Conservation (phyloP, 768 basidiomycete genomes). For the Hypsizygus marmoreus region DNA sequence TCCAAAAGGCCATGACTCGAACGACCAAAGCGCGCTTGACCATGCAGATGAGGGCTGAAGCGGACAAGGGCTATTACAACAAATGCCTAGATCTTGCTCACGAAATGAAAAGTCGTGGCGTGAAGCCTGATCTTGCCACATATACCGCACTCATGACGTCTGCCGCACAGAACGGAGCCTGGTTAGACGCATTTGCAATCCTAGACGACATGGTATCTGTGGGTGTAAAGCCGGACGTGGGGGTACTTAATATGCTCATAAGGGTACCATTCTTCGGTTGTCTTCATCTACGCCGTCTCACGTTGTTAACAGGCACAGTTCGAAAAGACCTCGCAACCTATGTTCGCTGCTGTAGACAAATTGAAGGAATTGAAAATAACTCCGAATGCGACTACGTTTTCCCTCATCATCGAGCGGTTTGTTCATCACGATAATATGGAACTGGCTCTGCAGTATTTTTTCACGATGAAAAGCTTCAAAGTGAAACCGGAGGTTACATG, state of each 20-base stretch:
- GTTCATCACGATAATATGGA: slow-evolving; percentile 57
- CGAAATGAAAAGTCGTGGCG: slow-evolving; percentile 57
- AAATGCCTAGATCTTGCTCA: slow-evolving; percentile 46
- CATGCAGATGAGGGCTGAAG: slow-evolving; percentile 36
- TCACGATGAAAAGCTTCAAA: slow-evolving; percentile 55
- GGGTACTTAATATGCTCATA: slow-evolving; percentile 62
- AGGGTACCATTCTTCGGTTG: slow-evolving; percentile 39
- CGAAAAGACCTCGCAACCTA: slow-evolving; percentile 35
- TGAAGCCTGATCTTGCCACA: slow-evolving; percentile 53
- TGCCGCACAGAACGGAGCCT: slow-evolving; percentile 42
- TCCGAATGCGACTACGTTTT: slow-evolving; percentile 57
- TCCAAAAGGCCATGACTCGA: slow-evolving; percentile 15
- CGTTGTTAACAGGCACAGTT: slow-evolving; percentile 45
- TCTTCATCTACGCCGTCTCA: slow-evolving; percentile 5
- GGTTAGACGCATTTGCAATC: slow-evolving; percentile 62
- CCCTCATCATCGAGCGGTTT: slow-evolving; percentile 51
- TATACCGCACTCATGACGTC: slow-evolving; percentile 61
- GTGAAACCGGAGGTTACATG: slow-evolving; percentile 52
- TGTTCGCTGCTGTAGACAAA: slow-evolving; percentile 53
- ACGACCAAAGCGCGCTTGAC: slow-evolving; percentile 30
- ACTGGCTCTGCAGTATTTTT: slow-evolving; percentile 59
- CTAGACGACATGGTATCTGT: slow-evolving; percentile 66
- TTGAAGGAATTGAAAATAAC: slow-evolving; percentile 53
- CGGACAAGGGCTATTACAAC: slow-evolving; percentile 34
- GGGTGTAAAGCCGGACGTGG: slow-evolving; percentile 48